Evolutionary conservation across 768 basidiomycete species (phyloP), one percentile per base, ranked within the genome.

Genomic region (Steccherinum ochraceum): DNA sequence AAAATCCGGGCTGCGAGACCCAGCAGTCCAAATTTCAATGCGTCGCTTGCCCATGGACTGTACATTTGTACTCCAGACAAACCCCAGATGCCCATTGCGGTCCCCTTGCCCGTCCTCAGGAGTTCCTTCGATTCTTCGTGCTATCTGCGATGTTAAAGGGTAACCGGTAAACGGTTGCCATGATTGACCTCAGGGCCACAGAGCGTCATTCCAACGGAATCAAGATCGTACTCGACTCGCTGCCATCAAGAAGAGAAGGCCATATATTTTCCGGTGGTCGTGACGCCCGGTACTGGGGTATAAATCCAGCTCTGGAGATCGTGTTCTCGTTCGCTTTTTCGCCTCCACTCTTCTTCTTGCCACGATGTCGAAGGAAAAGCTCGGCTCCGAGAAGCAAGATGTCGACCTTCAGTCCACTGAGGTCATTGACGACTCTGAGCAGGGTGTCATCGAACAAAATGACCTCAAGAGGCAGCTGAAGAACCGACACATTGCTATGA

Each of bases 401-500:
- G 41, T 43, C 41, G 41, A 43, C 41, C 11, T 19, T 23, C 21
- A n/a, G 41, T 43, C 30, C 16, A 16, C 16, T 16, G 16, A 7
- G 30, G n/a, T n/a, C n/a, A n/a, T n/a, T n/a, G n/a, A n/a, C n/a
- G 30, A 35, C 30, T 35, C 30, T 35, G 30, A 35, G 30, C 30
- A 16, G 30, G 30, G 30, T 35, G 16, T 35, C 30, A 35, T 7
- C 19, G n/a, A 43, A 23, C 41, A 43, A 7, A n/a, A 7, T 43
- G 7, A n/a, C n/a, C 58, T 65, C 40, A 41, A 61, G 49, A 53
- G 64, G 23, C 62, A 66, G 55, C 61, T 69, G 55, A 69, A 69
- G 55, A 60, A 62, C 24, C 52, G 68, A 12, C 67, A 68, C 47
- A 61, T 69, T 26, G 57, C 65, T 3, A 64, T 66, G 64, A 66